Conservation (phyloP, 768 basidiomycete genomes). For the Nidularia pulvinata region DNA sequence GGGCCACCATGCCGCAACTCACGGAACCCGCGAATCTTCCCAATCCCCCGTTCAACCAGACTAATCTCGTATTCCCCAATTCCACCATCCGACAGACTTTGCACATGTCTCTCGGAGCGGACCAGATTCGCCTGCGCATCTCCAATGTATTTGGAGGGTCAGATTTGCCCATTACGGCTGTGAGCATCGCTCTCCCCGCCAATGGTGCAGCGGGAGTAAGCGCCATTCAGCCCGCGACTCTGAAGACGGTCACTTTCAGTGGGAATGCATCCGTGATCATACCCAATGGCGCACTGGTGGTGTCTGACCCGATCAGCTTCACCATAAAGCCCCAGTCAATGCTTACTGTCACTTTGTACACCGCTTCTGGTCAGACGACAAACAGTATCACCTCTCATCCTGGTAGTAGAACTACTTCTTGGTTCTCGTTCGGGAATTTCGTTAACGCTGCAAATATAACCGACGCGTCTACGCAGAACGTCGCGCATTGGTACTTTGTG, state of each 20-base stretch:
- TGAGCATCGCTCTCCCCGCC: slow-evolving; percentile 36
- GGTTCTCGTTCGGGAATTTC: slow-evolving; percentile 36
- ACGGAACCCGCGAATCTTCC: slow-evolving; percentile 33
- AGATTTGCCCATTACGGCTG: slow-evolving; percentile 41
- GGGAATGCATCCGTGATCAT: slow-evolving; percentile 34
- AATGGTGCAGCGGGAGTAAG: slow-evolving; percentile 32
- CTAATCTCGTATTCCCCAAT: slow-evolving; percentile 35
- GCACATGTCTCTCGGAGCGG: slow-evolving; percentile 35
- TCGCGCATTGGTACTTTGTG: slow-evolving; percentile 30
- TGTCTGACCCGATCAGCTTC: slow-evolving; percentile 44
- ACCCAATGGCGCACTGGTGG: slow-evolving; percentile 41
- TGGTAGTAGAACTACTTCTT: slow-evolving; percentile 46
- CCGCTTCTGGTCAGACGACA: slow-evolving; percentile 34
- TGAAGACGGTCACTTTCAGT: slow-evolving; percentile 40
- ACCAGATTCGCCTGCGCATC: slow-evolving; percentile 39
- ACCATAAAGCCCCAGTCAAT: slow-evolving; percentile 31
- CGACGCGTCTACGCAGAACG: slow-evolving; percentile 21
- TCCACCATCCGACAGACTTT: slow-evolving; percentile 50
- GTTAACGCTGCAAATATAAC: slow-evolving; percentile 31
- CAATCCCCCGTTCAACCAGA: slow-evolving; percentile 23
- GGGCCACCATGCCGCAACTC: slow-evolving; percentile 39
- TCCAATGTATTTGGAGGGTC: slow-evolving; percentile 47
- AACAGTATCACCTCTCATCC: slow-evolving; percentile 45
- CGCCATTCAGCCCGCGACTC: slow-evolving; percentile 28
- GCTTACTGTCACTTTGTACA: slow-evolving; percentile 39